Base-by-base conservation (phyloP, 106 monocot species). In the Apostasia shenzhenica region DNA sequence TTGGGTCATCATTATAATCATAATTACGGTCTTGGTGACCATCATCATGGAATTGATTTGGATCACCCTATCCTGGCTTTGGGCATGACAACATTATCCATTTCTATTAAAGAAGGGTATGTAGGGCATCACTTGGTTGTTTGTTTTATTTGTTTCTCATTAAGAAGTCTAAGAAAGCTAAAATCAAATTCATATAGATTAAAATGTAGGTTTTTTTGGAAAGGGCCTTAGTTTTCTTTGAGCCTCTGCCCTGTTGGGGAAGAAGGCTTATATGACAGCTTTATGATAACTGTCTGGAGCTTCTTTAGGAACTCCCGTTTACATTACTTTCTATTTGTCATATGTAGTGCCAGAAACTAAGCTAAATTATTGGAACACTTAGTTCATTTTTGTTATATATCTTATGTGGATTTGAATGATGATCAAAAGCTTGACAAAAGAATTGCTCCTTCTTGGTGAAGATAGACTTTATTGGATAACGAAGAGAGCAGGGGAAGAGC, bases 51-150 rank as follows among this genome's bases (percentile, higher is more conserved):
- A 69, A 66, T 92, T 54, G 89, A 99, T 73, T 85, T 99, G 85
- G 83, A 89, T 48, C 87, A 99, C 60, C 97, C 97, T 69, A 45
- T 83, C 62, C 81, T 99, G 49, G 97, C 97, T 58, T 62, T 99
- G 81, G 83, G 89, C 71, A 81, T 89, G 86, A 92, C 87, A 71
- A 68, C 80, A 47, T 65, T 78, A 39, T 92, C 97, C 57, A 92
- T 99, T 58, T 85, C 77, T 82, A 80, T 99, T 14, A 97, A 97
- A 81, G 97, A 97, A 89, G 92, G 97, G 97, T 97, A 92, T 64
- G 83, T 69, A 66, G 49, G 66, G 66, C 76, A 26, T 68, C 26
- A 48, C 60, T 68, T 56, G 45, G 49, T 55, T 52, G 41, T 53
- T 11, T 37, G 10, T 47, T 45, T 5, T 63, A 41, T 47, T 61